Base-by-base conservation (phyloP, 2,329 filamentous ascomycete genomes). In the Byssoonygena ceratinophila region DNA sequence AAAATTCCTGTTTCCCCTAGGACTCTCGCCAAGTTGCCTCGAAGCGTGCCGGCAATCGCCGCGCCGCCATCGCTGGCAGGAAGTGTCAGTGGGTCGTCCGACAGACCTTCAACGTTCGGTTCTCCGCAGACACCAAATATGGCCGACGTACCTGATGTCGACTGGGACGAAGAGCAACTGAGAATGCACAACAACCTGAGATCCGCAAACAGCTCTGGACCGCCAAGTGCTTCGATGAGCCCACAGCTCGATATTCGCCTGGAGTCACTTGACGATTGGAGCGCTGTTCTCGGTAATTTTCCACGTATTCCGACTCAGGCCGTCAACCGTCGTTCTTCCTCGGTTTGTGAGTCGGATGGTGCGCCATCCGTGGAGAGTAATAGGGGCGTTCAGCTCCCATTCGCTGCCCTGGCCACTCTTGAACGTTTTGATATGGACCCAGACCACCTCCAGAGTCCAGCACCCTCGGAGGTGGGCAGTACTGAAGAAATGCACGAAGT, bases 11-110 rank as follows among this genome's bases (percentile, higher is more conserved):
- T 94, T 69, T 90, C 86, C 3, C 85, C 86, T 3, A 81, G 81
- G 16, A 80, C 84, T 53, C 75, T 91, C 59, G 82, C 81, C 9
- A 83, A 86, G 63, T 81, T 95, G 66, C 77, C 80, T 25, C 76
- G 82, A 20, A 77, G 81, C 45, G 76, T 91, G 2, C 88, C 88
- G 1, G 83, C 81, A 32, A 78, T 82, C 27, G 90, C 87, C 52
- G 84, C 87, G 4, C 84, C 90, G 3, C 91, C 91, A 2, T 96
- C 91, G 3, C 75, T 95, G 2, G 90, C 95, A 70, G 90, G 89
- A 45, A 53, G 51, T 49, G 20, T 20, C 20, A 95, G 88, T 68
- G 72, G 92, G 61, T 85, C 82, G 7, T 94, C 90, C 1, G 90
- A 96, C 64, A 89, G 94, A 65, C 78, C 94, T 67, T 87, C 88